Base-by-base conservation (phyloP, 306 rosid genomes). In the Senna siamea region DNA sequence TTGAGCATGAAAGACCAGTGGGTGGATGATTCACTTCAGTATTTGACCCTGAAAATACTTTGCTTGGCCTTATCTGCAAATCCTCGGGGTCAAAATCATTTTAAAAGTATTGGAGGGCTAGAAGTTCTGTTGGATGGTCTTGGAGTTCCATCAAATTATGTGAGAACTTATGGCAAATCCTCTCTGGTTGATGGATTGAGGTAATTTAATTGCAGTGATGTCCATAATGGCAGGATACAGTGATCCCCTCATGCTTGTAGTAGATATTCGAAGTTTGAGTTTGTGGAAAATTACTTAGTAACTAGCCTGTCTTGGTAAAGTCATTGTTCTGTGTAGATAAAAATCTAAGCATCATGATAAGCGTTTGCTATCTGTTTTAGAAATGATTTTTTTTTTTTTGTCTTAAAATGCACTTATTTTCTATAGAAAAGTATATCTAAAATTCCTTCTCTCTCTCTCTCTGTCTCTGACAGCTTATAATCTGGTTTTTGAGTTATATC, bases 121-220 rank as follows among this genome's bases (percentile, higher is more conserved):
- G 98, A 94, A 84, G 98, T 91, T 81, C 84, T 94, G 82, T 73
- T 94, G 87, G 98, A 94, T 85, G 95, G 97, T 79, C 96, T 94
- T 82, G 98, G 98, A 67, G 70, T 88, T 79, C 86, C 94, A 22
- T 87, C 92, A 76, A 87, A 84, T 86, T 89, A 84, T 83, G 85
- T 77, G 26, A 75, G 81, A 76, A 81, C 75, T 75, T 75, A 69
- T 73, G 83, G 76, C 48, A 77, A 62, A 66, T 58, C 86, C 22
- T 74, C 80, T 82, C 74, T 61, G 75, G 76, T 84, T 67, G 81
- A 81, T 63, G 92, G 84, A 65, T 81, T 72, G 63, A 81, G 98
- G 98, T 91, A 85, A 80, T 79, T 52, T 72, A 51, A 32, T 66
- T 32, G 68, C 59, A 52, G 14, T 68, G 63, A n/a, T n/a, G n/a